Evolutionary conservation across 352 stramenopile species (phyloP).

Genomic region (Phytophthora chlamydospora): DNA sequence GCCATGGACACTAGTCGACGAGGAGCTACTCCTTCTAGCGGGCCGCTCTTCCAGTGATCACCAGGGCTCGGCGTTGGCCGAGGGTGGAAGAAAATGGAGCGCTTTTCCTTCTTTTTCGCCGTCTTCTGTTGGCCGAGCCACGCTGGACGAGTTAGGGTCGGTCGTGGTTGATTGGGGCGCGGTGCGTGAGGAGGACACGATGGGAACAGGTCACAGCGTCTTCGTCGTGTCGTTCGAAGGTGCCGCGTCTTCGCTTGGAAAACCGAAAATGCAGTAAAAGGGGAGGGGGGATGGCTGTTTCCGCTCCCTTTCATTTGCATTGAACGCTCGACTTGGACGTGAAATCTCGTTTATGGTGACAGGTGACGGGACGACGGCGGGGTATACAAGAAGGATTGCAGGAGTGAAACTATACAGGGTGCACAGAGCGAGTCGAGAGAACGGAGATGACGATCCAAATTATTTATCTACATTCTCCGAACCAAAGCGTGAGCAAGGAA

Average conservation of each 20-base stretch:
- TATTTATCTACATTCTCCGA: constrained; percentile 76
- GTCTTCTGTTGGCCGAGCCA: constrained; percentile 13
- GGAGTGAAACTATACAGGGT: constrained; percentile 2
- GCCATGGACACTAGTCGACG: constrained; percentile 28
- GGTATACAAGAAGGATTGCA: not conserved
- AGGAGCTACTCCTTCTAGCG: constrained; percentile 22
- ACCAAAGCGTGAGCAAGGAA: constrained; percentile 46
- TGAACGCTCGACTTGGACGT: constrained; percentile 10
- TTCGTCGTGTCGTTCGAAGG: constrained; percentile 17
- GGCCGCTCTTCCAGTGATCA: constrained; percentile 22
- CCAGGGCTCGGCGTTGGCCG: constrained; percentile 10
- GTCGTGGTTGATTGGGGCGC: constrained; percentile 33
- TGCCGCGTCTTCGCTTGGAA: constrained; percentile 37
- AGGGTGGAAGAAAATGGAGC: constrained; percentile 32
- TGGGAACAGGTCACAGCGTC: constrained; percentile 12
- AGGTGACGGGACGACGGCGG: constrained; percentile 18
- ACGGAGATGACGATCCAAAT: constrained; percentile 72
- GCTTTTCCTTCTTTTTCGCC: constrained; percentile 26
- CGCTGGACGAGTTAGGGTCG: constrained; percentile 27
- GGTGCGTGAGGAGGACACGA: constrained; percentile 1
- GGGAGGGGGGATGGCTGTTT: constrained; percentile 22
- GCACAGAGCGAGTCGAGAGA: constrained; percentile 19
- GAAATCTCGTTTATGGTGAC: constrained; percentile 18
- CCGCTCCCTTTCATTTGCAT: constrained; percentile 36
- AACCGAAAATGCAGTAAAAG: constrained; percentile 36